Evolutionary conservation across 495 filamentous ascomycete species (phyloP).

Genomic region (Schizothecium vesticola): DNA sequence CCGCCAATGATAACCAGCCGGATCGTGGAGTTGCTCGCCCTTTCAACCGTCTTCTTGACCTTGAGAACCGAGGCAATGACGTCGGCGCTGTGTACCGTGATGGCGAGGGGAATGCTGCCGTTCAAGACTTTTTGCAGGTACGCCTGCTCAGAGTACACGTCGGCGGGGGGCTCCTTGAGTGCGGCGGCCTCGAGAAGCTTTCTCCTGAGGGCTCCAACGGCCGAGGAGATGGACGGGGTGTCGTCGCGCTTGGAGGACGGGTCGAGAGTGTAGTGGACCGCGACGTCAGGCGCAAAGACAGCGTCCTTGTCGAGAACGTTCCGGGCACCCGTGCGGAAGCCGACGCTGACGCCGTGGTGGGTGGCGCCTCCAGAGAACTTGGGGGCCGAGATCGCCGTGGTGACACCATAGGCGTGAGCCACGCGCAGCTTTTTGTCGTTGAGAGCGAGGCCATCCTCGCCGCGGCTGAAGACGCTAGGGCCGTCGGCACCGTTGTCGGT

Average conservation of each 20-base stretch:
- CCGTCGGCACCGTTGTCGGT: conserved; percentile 44
- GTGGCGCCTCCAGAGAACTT: conserved; percentile 27
- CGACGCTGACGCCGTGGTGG: conserved; percentile 43
- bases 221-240: conserved; percentile 30
- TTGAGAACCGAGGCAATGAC: conserved; percentile 37
- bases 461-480: conserved; percentile 35
- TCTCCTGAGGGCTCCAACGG: conserved; percentile 33
- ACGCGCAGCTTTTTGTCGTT: conserved; percentile 42
- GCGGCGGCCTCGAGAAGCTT: conserved; percentile 37
- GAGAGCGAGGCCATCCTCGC: conserved; percentile 39
- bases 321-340: conserved; percentile 38
- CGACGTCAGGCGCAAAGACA: conserved; percentile 38
- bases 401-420: conserved; percentile 41
- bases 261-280: conserved; percentile 42
- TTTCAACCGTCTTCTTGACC: conserved; percentile 35
- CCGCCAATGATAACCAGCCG: conserved; percentile 44
- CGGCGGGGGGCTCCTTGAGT: conserved; percentile 21
- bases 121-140: conserved; percentile 37
- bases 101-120: conserved; percentile 32
- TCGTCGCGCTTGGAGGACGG: conserved; percentile 29
- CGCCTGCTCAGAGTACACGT: conserved; percentile 34
- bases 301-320: conserved; percentile 28
- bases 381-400: conserved; percentile 43
- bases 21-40: conserved; percentile 17
- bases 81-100: conserved; percentile 44